Base-by-base conservation (phyloP, 192 early-diverging fungal genomes). In the Chytriomyces confervae region DNA sequence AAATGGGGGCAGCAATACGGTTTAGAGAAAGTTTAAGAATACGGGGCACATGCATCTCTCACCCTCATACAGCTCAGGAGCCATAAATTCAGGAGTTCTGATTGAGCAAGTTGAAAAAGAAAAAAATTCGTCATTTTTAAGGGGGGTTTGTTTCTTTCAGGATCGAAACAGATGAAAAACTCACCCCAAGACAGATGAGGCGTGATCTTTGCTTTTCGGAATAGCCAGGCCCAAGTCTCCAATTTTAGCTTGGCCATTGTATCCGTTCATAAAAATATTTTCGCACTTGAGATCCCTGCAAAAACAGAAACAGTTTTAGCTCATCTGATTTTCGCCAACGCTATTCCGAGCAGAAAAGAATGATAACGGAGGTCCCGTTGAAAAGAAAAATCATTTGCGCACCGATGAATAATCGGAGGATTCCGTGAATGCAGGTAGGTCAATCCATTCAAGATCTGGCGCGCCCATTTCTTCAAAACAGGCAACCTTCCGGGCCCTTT, bases 241-340 rank as follows among this genome's bases (percentile, higher is more conserved):
- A 78, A 95, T 95, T 77, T 95, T 96, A 18, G 92, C 91, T 81
- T 93, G 89, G 66, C 94, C 94, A 76, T 95, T 92, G 68, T 92
- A 91, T 50, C 94, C 94, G 74, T 95, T 96, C 75, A 96, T 93
- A 74, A 96, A 96, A 43, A 96, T 93, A 71, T 96, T 96, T 70
- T 89, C 85, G 65, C 85, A 88, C 61, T 88, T 89, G 8, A 89
- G 67, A 50, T 89, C 86, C 27, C 85, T 77, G 36, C 3, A 4
- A 2, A 36, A 36, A 36, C 3, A 3, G 36, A 36, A 4, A 4
- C 36, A 36, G 4, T 36, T 36, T 36, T 36, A 36, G 36, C 36
- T 36, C 36, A 36, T 36, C 36, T 36, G 2, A 4, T 36, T 1
- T 36, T 36, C 36, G 36, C 36, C 36, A 36, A 36, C 36, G 36